Conservation (phyloP, 352 stramenopile genomes). For the Globisporangium ultimum region DNA sequence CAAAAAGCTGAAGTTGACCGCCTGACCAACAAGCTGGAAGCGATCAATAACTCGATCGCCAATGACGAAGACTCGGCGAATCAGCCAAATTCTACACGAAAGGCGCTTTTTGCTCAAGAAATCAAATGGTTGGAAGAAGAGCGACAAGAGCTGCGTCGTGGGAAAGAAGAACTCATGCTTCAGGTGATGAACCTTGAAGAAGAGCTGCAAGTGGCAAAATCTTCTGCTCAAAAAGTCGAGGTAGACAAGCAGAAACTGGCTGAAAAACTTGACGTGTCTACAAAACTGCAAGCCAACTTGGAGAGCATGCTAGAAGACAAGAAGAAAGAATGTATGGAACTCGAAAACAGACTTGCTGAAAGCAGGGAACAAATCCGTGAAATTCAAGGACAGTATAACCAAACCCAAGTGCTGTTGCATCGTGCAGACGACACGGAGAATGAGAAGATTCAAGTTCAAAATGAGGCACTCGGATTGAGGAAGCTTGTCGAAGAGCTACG, state of each 20-base stretch:
- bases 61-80: conserved; percentile 6
- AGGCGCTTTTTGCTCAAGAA: conserved; percentile 48
- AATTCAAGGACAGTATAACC: conserved; percentile 30
- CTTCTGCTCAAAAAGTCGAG: conserved; percentile 27
- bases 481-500: conserved; percentile 63
- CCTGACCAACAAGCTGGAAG: conserved; percentile 33
- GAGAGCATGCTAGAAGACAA: conserved; percentile 51
- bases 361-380: conserved; percentile 48
- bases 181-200: conserved; percentile 62
- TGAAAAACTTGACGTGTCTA: conserved; percentile 30
- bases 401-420: conserved; percentile 35
- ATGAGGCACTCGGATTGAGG: conserved; percentile 50
- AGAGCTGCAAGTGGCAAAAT: conserved; percentile 40
- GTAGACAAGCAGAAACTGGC: conserved; percentile 48
- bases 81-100: conserved; percentile 17
- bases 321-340: conserved; percentile 39
- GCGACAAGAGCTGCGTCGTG: conserved; percentile 42
- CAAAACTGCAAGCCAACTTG: conserved; percentile 37
- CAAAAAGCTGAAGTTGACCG: conserved; percentile 59
- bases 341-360: conserved; percentile 39
- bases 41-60: conserved; percentile 16
- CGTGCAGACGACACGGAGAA: conserved; percentile 60
- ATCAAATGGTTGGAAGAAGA: conserved; percentile 78
- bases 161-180: conserved; percentile 53
- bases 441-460: conserved; percentile 63